These are phyloP conservation scores for Setaria italica DNA, from an alignment of 202 grass and related monocot genomes.

Conservation along the genomic window DNA sequence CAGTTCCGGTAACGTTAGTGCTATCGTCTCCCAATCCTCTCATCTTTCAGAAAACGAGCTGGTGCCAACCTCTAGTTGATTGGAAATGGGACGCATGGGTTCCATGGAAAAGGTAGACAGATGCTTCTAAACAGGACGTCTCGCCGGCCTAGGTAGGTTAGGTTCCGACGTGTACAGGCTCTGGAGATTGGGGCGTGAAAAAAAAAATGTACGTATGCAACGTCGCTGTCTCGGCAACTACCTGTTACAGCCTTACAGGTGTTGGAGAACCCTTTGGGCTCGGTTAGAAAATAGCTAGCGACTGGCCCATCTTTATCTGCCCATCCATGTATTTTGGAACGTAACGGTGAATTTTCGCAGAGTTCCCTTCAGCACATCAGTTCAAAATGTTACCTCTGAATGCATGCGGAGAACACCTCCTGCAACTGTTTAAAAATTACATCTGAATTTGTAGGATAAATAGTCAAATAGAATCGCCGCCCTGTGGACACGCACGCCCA, in stretches of 20 bases:
- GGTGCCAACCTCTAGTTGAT: slow-evolving; percentile 31
- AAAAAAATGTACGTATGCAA: background rate
- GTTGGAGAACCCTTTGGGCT: background rate
- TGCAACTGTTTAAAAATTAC: background rate
- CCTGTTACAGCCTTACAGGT: background rate
- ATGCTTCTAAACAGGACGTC: background rate
- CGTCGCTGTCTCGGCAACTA: background rate
- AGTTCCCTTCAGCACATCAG: too few relatives aligned
- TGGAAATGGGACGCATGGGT: background rate
- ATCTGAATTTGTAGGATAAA: background rate
- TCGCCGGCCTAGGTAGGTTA: background rate
- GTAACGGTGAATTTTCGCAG: background rate
- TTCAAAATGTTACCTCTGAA: background rate
- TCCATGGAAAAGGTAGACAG: background rate
- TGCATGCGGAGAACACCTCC: background rate
- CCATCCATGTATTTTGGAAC: background rate
- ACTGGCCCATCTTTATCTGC: background rate
- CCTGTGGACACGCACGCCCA: background rate
- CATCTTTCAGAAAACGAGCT: slow-evolving; percentile 25
- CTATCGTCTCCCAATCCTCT: slow-evolving; percentile 11
- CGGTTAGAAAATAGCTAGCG: background rate
- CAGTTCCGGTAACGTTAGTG: slow-evolving; percentile 27
- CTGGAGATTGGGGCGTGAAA: background rate
- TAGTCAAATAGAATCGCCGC: background rate
- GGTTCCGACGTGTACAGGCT: slow-evolving; percentile 5